Conservation (phyloP, 306 rosid species). For the Cicer judaicum region DNA sequence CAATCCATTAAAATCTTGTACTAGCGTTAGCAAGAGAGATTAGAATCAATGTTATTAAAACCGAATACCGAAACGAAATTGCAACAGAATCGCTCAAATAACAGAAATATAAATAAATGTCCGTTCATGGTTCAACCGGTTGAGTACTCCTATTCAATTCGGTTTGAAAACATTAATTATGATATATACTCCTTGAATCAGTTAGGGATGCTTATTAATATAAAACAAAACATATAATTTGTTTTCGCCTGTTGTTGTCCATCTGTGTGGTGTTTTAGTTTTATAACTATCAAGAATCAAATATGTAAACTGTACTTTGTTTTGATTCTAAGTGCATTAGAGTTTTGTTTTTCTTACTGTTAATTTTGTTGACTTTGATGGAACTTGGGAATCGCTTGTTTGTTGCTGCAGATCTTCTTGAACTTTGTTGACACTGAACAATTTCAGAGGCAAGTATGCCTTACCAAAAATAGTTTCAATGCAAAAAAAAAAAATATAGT, state of each 20-base stretch:
- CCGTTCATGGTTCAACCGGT: not conserved
- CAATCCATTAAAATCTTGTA: constrained; percentile 8
- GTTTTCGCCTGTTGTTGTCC: not conserved
- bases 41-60: not conserved
- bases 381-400: constrained; percentile 30
- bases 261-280: constrained; percentile 2
- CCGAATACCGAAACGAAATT: not conserved
- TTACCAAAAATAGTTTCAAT: constrained; percentile 19
- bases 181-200: constrained; percentile 17
- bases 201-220: not conserved
- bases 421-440: constrained; percentile 61
- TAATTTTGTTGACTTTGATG: constrained; percentile 24
- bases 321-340: not conserved
- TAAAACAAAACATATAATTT: not conserved
- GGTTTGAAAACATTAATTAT: not conserved
- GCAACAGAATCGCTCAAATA: not conserved
- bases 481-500: not conserved
- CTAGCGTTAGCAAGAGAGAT: not conserved
- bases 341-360: not conserved
- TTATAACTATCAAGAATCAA: not conserved
- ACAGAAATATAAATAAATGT: not conserved
- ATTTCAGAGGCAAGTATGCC: constrained; percentile 60
- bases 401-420: constrained; percentile 54
- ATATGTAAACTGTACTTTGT: not conserved
- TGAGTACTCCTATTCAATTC: not conserved